phyloP scores from a whole-genome alignment of 352 stramenopile genomes.

The Blastocystis sp. region DNA sequence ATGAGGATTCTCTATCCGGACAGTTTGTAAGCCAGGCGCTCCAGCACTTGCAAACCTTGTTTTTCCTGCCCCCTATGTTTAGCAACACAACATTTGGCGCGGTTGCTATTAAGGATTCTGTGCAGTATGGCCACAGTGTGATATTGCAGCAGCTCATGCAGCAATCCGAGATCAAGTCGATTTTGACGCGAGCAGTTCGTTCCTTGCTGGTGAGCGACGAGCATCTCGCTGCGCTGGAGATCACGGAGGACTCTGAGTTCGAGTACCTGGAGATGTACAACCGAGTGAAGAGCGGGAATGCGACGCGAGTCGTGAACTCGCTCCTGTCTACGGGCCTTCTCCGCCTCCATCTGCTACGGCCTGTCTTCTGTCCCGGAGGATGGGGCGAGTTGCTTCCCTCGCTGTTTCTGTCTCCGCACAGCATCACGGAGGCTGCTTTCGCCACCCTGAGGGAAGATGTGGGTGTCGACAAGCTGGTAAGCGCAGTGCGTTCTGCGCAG shows the following conservation, averaged over 20 bases:
- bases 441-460: neutral
- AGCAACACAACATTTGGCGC: conserved; percentile 40
- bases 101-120: neutral
- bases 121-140: neutral
- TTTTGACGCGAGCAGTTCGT: neutral
- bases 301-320: neutral
- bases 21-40: neutral
- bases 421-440: neutral
- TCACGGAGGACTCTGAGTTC: neutral
- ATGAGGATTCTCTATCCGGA: neutral
- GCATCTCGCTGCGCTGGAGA: neutral
- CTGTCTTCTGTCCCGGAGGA: neutral
- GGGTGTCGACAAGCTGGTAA: neutral
- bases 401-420: neutral
- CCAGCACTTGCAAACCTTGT: neutral
- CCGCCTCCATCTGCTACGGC: neutral
- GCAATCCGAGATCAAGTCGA: neutral
- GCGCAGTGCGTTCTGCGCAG: neutral
- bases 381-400: neutral
- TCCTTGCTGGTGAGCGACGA: neutral
- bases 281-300: neutral
- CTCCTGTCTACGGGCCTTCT: neutral
- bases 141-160: conserved; percentile 16
- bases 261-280: neutral
- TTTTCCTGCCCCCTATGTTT: conserved; percentile 28